Conservation (phyloP, 768 basidiomycete genomes). For the Hortiboletus campestris region DNA sequence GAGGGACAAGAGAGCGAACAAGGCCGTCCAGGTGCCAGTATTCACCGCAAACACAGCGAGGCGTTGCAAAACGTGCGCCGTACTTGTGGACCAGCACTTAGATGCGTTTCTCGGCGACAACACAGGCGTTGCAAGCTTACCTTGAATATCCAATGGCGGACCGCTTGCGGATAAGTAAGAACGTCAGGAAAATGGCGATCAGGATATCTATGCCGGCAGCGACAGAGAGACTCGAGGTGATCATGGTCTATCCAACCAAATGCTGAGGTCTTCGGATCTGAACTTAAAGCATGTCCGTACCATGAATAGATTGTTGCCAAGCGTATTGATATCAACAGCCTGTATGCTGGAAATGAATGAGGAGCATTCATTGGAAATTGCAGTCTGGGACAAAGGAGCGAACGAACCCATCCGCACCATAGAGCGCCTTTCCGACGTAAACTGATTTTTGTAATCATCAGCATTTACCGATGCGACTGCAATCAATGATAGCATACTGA, state of each 20-base stretch:
- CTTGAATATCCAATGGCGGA: not conserved
- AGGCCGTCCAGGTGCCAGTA: slow-evolving; percentile 48
- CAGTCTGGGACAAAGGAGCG: not conserved
- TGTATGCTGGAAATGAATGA: not conserved
- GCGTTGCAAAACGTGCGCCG: slow-evolving; percentile 4
- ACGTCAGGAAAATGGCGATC: slow-evolving; percentile 6
- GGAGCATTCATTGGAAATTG: not conserved
- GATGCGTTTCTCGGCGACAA: not conserved
- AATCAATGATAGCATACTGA: not conserved
- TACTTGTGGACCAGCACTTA: slow-evolving; percentile 1
- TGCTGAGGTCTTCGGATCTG: not conserved
- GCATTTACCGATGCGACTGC: not conserved
- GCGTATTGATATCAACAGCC: not conserved
- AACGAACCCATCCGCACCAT: slow-evolving; percentile 6
- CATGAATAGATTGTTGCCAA: not conserved
- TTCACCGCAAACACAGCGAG: slow-evolving; percentile 6
- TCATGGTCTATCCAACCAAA: not conserved
- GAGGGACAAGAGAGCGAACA: slow-evolving; percentile 40
- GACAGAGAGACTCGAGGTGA: not conserved
- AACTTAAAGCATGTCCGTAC: not conserved
- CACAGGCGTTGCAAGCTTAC: not conserved
- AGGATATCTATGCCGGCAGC: slow-evolving; percentile 8
- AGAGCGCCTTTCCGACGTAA: not conserved
- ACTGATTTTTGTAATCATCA: not conserved
- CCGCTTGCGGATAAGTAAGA: slow-evolving; percentile 5